Evolutionary conservation across 192 early-diverging fungal genomes (phyloP).

Genomic region (Jimgerdemannia lactiflua): DNA sequence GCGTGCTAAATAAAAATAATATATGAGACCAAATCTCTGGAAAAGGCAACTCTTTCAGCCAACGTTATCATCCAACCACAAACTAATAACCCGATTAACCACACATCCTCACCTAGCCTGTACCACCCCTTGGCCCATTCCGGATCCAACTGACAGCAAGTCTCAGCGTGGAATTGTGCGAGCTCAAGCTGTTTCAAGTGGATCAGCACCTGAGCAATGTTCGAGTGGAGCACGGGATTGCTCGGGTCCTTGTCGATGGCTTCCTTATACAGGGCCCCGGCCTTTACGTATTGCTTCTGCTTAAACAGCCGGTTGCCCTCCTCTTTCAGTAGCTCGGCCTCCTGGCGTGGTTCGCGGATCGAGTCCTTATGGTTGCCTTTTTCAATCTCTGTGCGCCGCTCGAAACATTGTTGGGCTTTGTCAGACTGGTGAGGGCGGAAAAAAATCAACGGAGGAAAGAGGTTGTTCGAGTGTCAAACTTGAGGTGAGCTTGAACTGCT

Average conservation of each 20-base stretch:
- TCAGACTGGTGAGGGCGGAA: too few relatives aligned
- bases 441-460: too few relatives aligned
- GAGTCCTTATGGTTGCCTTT: neutral
- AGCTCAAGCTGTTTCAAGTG: neutral
- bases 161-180: conserved; percentile 1
- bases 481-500: too few relatives aligned
- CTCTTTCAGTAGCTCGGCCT: neutral
- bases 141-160: neutral
- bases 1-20: too few relatives aligned
- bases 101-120: neutral
- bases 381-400: neutral
- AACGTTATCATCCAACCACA: too few relatives aligned
- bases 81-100: too few relatives aligned
- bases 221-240: neutral
- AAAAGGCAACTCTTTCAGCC: too few relatives aligned
- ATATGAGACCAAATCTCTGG: too few relatives aligned
- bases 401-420: neutral
- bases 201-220: conserved; percentile 2
- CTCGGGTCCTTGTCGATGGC: conserved; percentile 2
- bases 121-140: conserved; percentile 5
- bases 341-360: neutral
- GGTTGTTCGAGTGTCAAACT: too few relatives aligned
- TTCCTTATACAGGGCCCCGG: neutral
- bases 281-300: neutral
- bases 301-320: neutral